phyloP scores from a whole-genome alignment of 352 stramenopile species.

The Globisporangium solare region DNA sequence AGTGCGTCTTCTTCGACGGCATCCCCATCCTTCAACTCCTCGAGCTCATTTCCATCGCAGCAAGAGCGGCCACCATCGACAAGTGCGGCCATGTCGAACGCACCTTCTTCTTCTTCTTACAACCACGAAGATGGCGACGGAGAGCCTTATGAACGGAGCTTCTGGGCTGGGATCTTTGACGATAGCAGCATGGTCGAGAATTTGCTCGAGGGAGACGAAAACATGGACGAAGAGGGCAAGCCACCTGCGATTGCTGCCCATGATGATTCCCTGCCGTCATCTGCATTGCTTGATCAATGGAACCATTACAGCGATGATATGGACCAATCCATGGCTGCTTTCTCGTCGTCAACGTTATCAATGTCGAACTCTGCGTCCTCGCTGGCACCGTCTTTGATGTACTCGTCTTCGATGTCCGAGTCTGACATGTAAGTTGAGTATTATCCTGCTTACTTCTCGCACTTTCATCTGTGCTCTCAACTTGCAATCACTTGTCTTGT shows the following conservation, averaged over 20 bases:
- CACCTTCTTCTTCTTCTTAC: not conserved
- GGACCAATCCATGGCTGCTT: conserved; percentile 18
- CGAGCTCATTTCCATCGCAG: conserved; percentile 8
- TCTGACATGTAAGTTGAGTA: conserved; percentile 28
- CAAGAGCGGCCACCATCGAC: not conserved
- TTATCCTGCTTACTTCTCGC: not conserved
- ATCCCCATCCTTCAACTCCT: conserved; percentile 11
- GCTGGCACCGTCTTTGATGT: conserved; percentile 4
- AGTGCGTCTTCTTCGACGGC: conserved; percentile 9
- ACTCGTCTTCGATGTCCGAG: conserved; percentile 4
- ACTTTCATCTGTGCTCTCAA: no score
- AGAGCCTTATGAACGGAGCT: conserved; percentile 22
- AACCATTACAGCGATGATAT: conserved; percentile 34
- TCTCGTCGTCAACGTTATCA: conserved; percentile 17
- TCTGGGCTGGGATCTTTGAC: conserved; percentile 36
- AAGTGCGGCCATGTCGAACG: no score
- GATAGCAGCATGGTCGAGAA: conserved; percentile 22
- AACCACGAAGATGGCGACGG: conserved; percentile 1
- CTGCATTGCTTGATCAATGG: conserved; percentile 29
- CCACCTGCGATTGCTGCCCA: conserved; percentile 4
- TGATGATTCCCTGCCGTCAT: conserved; percentile 12
- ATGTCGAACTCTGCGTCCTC: conserved; percentile 1
- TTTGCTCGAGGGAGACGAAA: conserved; percentile 25
- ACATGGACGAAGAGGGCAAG: conserved; percentile 20
- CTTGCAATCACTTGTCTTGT: not conserved